phyloP scores from a whole-genome alignment of 2,329 filamentous ascomycete species.

The Phialophora tarda region DNA sequence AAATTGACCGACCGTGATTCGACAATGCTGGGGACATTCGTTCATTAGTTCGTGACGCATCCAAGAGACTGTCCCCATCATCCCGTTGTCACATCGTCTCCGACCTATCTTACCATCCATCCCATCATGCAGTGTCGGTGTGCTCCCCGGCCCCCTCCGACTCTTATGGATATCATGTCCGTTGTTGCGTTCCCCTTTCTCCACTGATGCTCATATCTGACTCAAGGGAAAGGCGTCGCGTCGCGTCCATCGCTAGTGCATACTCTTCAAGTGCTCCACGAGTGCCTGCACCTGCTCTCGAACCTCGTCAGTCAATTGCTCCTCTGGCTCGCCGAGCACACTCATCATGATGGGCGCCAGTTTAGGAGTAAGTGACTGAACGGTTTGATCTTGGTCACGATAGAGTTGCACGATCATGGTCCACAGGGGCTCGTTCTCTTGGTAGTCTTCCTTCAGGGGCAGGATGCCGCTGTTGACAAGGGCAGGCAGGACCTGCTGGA shows the following conservation, averaged over 20 bases:
- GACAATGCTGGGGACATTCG: background rate
- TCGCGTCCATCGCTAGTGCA: conserved; percentile 21
- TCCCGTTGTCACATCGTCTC: background rate
- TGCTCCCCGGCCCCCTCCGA: background rate
- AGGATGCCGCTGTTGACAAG: conserved; percentile 70
- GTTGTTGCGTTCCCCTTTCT: background rate
- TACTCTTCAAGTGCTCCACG: conserved; percentile 53
- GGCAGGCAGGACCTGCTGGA: conserved; percentile 79
- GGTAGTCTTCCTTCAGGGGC: conserved; percentile 89
- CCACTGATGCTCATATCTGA: background rate
- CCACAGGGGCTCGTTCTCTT: conserved; percentile 95
- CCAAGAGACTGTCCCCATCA: background rate
- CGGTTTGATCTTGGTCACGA: conserved; percentile 54
- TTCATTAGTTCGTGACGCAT: background rate
- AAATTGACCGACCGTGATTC: background rate
- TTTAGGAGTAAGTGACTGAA: conserved; percentile 53
- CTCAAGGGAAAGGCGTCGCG: background rate
- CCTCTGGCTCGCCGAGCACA: conserved; percentile 52
- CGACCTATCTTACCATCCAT: background rate
- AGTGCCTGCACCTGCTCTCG: conserved; percentile 54
- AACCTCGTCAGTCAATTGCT: conserved; percentile 57
- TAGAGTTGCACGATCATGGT: conserved; percentile 86
- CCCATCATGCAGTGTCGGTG: background rate
- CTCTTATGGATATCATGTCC: background rate
- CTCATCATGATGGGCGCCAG: conserved; percentile 56